phyloP scores from a whole-genome alignment of 768 basidiomycete species.

The Polyporus arcularius region DNA sequence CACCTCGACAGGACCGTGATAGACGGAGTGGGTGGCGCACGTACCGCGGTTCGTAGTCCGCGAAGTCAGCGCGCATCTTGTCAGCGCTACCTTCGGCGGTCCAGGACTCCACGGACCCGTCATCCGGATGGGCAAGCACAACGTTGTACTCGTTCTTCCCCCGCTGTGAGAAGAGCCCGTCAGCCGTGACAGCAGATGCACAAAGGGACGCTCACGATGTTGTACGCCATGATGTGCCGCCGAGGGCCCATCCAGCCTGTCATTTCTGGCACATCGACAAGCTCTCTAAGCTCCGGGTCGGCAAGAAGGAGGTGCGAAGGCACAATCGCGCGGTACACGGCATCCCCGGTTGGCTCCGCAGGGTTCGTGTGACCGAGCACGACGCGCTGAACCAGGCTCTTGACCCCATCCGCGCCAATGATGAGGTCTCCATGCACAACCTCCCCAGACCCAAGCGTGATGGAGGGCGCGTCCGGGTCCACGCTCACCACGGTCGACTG shows the following conservation, averaged over 20 bases:
- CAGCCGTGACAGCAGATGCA: background rate
- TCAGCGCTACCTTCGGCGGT: conserved; percentile 43
- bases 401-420: conserved; percentile 44
- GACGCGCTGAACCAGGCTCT: conserved; percentile 50
- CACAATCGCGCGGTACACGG: conserved; percentile 60
- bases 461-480: conserved; percentile 34
- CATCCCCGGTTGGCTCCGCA: conserved; percentile 56
- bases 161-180: conserved; percentile 23
- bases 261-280: conserved; percentile 55
- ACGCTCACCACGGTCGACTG: conserved; percentile 33
- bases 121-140: conserved; percentile 39
- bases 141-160: conserved; percentile 39
- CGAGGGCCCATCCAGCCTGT: conserved; percentile 62
- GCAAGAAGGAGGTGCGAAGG: conserved; percentile 43
- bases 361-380: conserved; percentile 49
- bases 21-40: conserved; percentile 1
- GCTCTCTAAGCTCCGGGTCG: conserved; percentile 51
- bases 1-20: too few species aligned
- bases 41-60: conserved; percentile 43
- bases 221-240: conserved; percentile 47
- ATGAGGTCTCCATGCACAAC: conserved; percentile 39
- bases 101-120: conserved; percentile 45
- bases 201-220: conserved; percentile 36
- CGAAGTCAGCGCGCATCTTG: conserved; percentile 43
- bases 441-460: conserved; percentile 38